Evolutionary conservation across 306 rosid genomes (phyloP).

Genomic region (Corylus americana): DNA sequence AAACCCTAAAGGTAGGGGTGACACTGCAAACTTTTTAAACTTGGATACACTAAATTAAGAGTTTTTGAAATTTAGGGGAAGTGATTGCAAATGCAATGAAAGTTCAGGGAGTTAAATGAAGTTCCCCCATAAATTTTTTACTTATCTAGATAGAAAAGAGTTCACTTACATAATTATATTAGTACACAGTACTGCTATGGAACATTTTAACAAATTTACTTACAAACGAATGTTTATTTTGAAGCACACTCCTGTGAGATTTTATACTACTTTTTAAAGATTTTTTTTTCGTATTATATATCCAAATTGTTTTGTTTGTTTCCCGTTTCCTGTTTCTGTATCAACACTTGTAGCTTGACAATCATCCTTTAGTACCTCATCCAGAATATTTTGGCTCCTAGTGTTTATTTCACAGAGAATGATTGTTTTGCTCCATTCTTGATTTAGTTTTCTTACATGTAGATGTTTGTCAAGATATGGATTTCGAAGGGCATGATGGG

Average conservation of each 20-base stretch:
- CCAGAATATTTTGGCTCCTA: slow-evolving; percentile 8
- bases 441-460: slow-evolving; percentile 35
- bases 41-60: too few relatives aligned
- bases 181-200: background rate
- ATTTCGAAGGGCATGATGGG: slow-evolving; percentile 38
- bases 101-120: too few relatives aligned
- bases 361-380: slow-evolving; percentile 18
- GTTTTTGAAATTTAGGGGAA: too few relatives aligned
- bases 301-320: background rate
- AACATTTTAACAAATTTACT: background rate
- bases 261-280: background rate
- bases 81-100: too few relatives aligned
- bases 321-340: background rate
- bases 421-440: slow-evolving; percentile 19
- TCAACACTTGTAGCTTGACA: background rate
- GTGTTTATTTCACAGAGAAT: slow-evolving; percentile 18
- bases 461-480: slow-evolving; percentile 52
- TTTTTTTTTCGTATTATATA: background rate
- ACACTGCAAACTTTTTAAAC: too few relatives aligned
- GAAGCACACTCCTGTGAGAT: background rate
- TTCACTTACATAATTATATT: background rate
- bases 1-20: too few relatives aligned
- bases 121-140: background rate
- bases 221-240: too few relatives aligned
- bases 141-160: background rate